These are phyloP conservation scores for Amanita rubescens DNA, from an alignment of 768 basidiomycete species.

Conservation along the genomic window DNA sequence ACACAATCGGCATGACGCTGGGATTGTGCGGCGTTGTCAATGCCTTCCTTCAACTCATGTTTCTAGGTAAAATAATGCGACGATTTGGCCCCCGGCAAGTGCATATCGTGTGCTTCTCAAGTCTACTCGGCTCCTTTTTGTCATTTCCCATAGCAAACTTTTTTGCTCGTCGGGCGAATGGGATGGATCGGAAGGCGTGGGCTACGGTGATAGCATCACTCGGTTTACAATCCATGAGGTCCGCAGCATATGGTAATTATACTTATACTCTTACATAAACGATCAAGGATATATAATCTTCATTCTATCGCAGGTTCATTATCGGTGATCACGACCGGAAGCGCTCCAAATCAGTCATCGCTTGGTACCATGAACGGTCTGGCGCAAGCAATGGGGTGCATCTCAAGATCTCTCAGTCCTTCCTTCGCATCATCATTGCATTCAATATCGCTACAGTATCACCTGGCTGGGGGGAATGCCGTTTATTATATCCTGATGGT, in stretches of 20 bases:
- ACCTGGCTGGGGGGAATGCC: conserved; percentile 2
- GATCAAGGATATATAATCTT: background rate
- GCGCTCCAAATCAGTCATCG: background rate
- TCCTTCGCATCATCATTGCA: conserved; percentile 4
- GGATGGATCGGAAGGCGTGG: background rate
- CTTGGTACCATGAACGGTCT: conserved; percentile 5
- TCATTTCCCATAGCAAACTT: conserved; percentile 10
- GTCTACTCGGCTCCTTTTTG: conserved; percentile 12
- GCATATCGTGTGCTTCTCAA: conserved; percentile 27
- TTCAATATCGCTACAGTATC: conserved; percentile 1
- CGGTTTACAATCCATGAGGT: background rate
- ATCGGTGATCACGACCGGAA: background rate
- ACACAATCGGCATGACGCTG: conserved; percentile 45
- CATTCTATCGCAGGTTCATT: background rate
- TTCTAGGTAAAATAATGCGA: conserved; percentile 37
- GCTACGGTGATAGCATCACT: background rate
- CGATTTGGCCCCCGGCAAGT: conserved; percentile 38
- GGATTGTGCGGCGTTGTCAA: conserved; percentile 44
- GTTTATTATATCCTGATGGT: conserved; percentile 3
- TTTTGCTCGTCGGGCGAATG: background rate
- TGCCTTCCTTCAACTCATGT: conserved; percentile 42
- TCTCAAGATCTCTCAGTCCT: conserved; percentile 2
- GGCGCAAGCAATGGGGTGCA: background rate
- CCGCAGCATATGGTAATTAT: background rate
- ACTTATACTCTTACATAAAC: background rate